These are phyloP conservation scores for Naganishia sp. DNA, from an alignment of 1,284 basidiomycete genomes.

Conservation along the genomic window DNA sequence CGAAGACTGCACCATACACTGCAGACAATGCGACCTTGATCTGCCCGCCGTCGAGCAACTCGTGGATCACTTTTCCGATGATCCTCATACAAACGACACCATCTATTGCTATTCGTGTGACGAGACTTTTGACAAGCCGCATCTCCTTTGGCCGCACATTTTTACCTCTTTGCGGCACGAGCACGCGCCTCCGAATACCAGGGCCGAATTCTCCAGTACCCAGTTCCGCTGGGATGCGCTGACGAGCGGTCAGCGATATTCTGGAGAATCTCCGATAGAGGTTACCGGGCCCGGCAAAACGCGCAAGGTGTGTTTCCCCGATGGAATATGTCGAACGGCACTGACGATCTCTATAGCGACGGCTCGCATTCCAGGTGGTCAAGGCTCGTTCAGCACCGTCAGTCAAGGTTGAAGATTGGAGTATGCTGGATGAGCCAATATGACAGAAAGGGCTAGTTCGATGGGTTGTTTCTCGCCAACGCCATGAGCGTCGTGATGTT, in stretches of 20 bases:
- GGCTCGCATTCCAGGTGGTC: no score
- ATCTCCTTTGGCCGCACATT: constrained; percentile 17
- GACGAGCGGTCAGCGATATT: constrained; percentile 1
- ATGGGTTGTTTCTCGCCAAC: no score
- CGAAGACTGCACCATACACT: constrained; percentile 12
- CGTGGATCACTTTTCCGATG: constrained; percentile 6
- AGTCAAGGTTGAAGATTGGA: no score
- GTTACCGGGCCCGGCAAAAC: neutral
- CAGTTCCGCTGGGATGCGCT: neutral
- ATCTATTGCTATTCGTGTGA: constrained; percentile 22
- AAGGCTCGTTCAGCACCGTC: no score
- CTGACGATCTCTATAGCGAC: no score
- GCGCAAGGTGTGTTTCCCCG: neutral
- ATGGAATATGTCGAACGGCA: no score
- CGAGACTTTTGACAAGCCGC: constrained; percentile 2
- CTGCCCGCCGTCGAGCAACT: constrained; percentile 5
- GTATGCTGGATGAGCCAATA: no score
- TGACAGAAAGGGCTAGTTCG: no score
- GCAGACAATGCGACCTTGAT: constrained; percentile 4
- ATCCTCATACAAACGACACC: neutral
- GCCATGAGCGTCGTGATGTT: no score
- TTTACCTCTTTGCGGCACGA: constrained; percentile 3
- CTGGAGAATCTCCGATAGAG: constrained; percentile 15
- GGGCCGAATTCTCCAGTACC: constrained; percentile 17
- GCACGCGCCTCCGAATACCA: neutral